Conservation (phyloP, 2,329 filamentous ascomycete species). For the Talaromyces sp. region DNA sequence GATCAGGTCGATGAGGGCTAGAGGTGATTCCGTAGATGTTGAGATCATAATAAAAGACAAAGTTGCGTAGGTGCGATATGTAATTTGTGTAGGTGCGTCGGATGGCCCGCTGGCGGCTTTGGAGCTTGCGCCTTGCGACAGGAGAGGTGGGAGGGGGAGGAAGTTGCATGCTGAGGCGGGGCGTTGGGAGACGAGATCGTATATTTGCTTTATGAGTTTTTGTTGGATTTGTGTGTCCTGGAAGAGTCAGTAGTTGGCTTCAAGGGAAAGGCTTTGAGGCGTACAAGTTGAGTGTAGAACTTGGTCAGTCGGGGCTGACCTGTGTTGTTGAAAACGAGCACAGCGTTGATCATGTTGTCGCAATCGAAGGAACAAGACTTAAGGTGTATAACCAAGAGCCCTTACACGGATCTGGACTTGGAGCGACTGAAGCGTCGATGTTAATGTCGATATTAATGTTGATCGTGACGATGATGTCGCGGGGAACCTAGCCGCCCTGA, state of each 20-base stretch:
- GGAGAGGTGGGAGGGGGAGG: constrained; percentile 70
- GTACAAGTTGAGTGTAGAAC: constrained; percentile 94
- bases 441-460: neutral
- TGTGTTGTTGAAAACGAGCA: constrained; percentile 97
- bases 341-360: constrained; percentile 86
- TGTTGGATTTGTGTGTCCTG: constrained; percentile 97
- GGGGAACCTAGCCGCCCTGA: neutral
- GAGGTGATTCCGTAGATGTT: constrained; percentile 90
- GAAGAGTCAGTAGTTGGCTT: neutral
- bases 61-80: constrained; percentile 96
- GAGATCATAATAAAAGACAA: constrained; percentile 98
- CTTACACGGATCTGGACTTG: too few species aligned
- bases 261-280: constrained; percentile 19
- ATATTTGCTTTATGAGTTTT: constrained; percentile 94
- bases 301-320: constrained; percentile 95
- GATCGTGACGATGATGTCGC: constrained; percentile 2
- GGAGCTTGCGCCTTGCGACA: constrained; percentile 51
- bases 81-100: constrained; percentile 90
- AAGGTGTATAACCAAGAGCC: too few species aligned
- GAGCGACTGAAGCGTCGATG: too few species aligned
- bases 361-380: too few species aligned
- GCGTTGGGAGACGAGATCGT: constrained; percentile 88
- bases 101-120: constrained; percentile 59
- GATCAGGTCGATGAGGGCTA: constrained; percentile 92
- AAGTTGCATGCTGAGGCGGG: constrained; percentile 95